These are phyloP conservation scores for Ustilago trichophora DNA, from an alignment of 1,284 basidiomycete genomes.

Conservation along the genomic window DNA sequence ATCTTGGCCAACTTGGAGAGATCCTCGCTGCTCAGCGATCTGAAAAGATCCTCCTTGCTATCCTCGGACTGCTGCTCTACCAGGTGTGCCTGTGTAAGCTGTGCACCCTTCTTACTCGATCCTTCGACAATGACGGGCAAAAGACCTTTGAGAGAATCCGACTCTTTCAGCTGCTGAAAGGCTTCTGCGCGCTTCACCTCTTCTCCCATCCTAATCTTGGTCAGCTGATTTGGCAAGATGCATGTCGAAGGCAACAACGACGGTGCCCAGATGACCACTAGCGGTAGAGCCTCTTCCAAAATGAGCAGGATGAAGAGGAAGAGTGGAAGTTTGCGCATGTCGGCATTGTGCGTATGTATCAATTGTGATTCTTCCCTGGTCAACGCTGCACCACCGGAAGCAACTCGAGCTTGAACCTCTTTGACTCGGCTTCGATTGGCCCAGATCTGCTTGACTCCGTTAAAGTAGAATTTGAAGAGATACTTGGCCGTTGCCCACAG, in stretches of 20 bases:
- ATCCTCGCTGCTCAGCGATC: slow-evolving; percentile 16
- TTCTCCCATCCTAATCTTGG: slow-evolving; percentile 57
- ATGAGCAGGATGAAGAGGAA: slow-evolving; percentile 80
- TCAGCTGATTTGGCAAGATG: slow-evolving; percentile 81
- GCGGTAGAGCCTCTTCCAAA: slow-evolving; percentile 81
- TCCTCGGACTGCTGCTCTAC: too few species aligned
- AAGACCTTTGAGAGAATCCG: slow-evolving; percentile 28
- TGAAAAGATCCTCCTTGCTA: slow-evolving; percentile 7
- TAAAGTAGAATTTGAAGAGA: slow-evolving; percentile 63
- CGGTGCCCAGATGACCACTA: slow-evolving; percentile 85
- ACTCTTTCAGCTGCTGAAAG: slow-evolving; percentile 18
- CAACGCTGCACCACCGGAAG: slow-evolving; percentile 23
- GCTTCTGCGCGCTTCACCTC: slow-evolving; percentile 53
- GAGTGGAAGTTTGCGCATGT: slow-evolving; percentile 75
- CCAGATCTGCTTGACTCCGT: slow-evolving; percentile 65
- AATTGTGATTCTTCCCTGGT: slow-evolving; percentile 54
- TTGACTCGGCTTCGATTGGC: slow-evolving; percentile 51
- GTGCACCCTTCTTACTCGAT: not conserved
- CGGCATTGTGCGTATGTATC: slow-evolving; percentile 51
- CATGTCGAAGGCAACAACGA: slow-evolving; percentile 85
- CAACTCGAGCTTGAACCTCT: slow-evolving; percentile 33
- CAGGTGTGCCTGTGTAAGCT: slow-evolving; percentile 6
- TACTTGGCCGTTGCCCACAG: slow-evolving; percentile 61
- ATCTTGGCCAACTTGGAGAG: slow-evolving; percentile 35
- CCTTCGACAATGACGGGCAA: slow-evolving; percentile 17